Base-by-base conservation (phyloP, 2,329 filamentous ascomycete genomes). In the Iodosphaeria phyllophila region DNA sequence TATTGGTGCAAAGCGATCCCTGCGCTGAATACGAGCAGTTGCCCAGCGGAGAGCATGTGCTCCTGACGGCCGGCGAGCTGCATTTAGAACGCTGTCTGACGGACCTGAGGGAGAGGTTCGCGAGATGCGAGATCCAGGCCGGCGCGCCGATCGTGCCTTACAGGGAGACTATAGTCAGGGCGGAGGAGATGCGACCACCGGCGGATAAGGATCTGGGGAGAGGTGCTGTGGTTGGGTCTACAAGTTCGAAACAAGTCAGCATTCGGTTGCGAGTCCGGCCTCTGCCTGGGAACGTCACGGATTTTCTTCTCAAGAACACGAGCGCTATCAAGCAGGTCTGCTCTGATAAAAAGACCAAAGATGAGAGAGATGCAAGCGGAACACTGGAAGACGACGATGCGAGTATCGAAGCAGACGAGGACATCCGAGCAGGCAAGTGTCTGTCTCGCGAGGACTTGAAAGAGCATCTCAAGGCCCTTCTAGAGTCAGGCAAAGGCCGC, bases 21-120 rank as follows among this genome's bases (percentile, higher is more conserved):
- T 95, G 89, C 40, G 89, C 86, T 9, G 74, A 92, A 45, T 98
- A 98, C 39, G 84, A 95, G 45, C 80, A 92, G 25, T 74, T 95
- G 26, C 66, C 74, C 28, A 93, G 75, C 36, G 89, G 89, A 28
- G 89, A 98, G 51, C 89, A 98, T 47, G 89, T 98, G 20, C 69
- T 98, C 13, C 51, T 92, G 18, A 95, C 89, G 1, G 89, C 89
- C 5, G 89, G 89, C 27, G 89, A 98, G 48, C 46, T 98, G 35
- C 89, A 98, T 52, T 60, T 98, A 3, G 89, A 98, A 50, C 64
- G 89, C 28, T 98, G 89, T 44, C 50, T 98, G 30, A 92, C 89
- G 26, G 89, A 98, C 54, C 58, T 98, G 14, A 68, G 82, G 32
- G 89, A 98, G 44, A 64, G 89, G 5, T 98, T 92, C 43, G 86